A percentile compares a stretch with the other conserved stretches of the same genome.
Evolutionary conservation across 768 basidiomycete species (phyloP).

Genomic region (Phaeotremella fagi): DNA sequence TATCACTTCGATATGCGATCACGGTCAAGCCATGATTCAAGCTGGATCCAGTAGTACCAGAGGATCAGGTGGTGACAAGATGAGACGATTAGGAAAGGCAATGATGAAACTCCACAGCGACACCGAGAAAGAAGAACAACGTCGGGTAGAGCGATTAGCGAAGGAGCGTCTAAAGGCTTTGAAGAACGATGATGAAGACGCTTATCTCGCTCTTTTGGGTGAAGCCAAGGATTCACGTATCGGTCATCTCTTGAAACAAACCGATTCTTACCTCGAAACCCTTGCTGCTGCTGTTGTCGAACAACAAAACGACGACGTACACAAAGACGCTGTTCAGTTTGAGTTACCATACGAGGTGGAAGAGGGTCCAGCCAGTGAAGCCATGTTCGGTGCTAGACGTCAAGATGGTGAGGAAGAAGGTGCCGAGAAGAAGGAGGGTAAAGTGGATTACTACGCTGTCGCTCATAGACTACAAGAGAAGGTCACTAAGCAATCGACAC

Average conservation of each 20-base stretch:
- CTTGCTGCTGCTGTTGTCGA: conserved; percentile 88
- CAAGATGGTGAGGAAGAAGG: conserved; percentile 55
- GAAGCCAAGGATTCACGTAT: conserved; percentile 99
- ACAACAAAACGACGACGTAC: conserved; percentile 70
- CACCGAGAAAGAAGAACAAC: conserved; percentile 97
- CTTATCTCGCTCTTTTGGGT: conserved; percentile 98
- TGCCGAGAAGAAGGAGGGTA: conserved; percentile 59
- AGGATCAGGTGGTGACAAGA: conserved; percentile 59
- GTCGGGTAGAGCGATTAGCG: conserved; percentile 86
- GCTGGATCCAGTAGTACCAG: conserved; percentile 57
- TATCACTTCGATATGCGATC: conserved; percentile 74
- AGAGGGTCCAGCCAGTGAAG: conserved; percentile 71
- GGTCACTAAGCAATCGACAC: conserved; percentile 54
- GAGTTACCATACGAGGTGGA: conserved; percentile 57
- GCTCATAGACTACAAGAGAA: conserved; percentile 89
- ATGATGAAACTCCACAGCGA: conserved; percentile 78
- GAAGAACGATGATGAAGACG: conserved; percentile 97
- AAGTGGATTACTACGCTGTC: conserved; percentile 93
- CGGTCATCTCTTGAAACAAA: conserved; percentile 89
- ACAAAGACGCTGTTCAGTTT: conserved; percentile 45
- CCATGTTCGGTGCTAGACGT: conserved; percentile 81
- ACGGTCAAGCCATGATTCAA: conserved; percentile 67
- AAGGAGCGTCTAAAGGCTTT: conserved; percentile 98
- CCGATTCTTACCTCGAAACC: conserved; percentile 89
- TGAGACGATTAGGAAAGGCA: conserved; percentile 62